phyloP scores from a whole-genome alignment of 306 rosid species.

The Abrus pulchellus region DNA sequence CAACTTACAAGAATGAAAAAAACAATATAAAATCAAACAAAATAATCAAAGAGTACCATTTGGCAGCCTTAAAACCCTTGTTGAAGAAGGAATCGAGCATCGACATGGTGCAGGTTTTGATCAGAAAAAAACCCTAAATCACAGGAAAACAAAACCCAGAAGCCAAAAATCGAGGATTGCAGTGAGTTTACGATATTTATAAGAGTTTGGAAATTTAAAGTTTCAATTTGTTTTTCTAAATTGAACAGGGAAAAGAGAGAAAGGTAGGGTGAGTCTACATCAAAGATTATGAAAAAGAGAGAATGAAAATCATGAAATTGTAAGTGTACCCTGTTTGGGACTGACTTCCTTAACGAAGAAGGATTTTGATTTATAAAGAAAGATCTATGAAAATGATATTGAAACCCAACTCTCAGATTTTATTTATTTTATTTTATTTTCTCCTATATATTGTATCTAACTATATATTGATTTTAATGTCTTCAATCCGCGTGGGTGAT shows the following conservation, averaged over 20 bases:
- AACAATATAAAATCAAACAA: background rate
- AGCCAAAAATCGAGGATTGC: slow-evolving; percentile 39
- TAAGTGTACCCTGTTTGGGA: background rate
- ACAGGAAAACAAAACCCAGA: slow-evolving; percentile 14
- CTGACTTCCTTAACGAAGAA: slow-evolving; percentile 51
- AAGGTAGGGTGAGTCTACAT: background rate
- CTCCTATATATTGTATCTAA: background rate
- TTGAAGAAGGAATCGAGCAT: slow-evolving; percentile 91
- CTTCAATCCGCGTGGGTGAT: background rate
- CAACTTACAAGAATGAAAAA: background rate
- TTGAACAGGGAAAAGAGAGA: background rate
- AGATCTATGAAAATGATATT: slow-evolving; percentile 1
- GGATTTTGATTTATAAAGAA: slow-evolving; percentile 46
- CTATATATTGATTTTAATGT: background rate
- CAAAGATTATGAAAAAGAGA: slow-evolving; percentile 2
- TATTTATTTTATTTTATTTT: background rate
- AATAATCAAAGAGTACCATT: slow-evolving; percentile 64
- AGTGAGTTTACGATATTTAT: slow-evolving; percentile 6
- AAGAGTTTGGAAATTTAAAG: background rate
- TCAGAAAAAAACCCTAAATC: slow-evolving; percentile 49
- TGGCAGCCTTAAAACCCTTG: slow-evolving; percentile 88
- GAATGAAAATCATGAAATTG: background rate
- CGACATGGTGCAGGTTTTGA: slow-evolving; percentile 63
- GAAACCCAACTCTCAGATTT: slow-evolving; percentile 3
- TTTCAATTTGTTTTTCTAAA: background rate